Evolutionary conservation across 176 grass and related monocot genomes (phyloP), one percentile per base, ranked within the genome.

Genomic region (Saccharum officinarum): DNA sequence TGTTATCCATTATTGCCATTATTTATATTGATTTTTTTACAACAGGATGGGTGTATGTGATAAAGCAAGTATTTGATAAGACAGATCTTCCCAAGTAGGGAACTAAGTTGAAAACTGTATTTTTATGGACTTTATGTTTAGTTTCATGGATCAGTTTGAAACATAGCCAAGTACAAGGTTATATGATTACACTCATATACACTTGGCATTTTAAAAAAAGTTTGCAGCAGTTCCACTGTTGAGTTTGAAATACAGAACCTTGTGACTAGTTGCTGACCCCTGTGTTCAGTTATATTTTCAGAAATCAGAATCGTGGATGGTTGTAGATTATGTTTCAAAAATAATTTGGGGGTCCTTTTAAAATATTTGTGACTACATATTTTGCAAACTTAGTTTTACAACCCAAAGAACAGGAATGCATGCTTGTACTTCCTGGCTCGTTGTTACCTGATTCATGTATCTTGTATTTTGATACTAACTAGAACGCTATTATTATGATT

Each of bases 381-480:
- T 69, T 73, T 80, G 37, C 4, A 26, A 78, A 44, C 15, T 47
- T 67, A 73, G 6, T 60, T 67, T 67, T 77, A 31, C 37, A 14
- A 67, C 69, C 25, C 17, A 30, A 62, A 14, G 16, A 40, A 25
- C 22, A 64, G 79, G 63, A 26, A 47, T 69, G 20, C 22, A 61
- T 28, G 54, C 25, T 70, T 34, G 12, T 44, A 81, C 36, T 67
- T 63, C 13, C 28, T 52, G 6, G 45, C 76, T 63, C 31, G 40
- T 33, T 68, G 78, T 61, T 62, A 11, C 11, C 45, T 16, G 46
- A 22, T 31, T 52, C 1, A 7, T 50, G 28, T 18, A 78, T 81
- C 64, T 74, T 82, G 25, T 80, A 50, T n/a, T 83, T 40, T 83
- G 38, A 50, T 84, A 73, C 14, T 50, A 46, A 66, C 39, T 86